Evolutionary conservation across 495 filamentous ascomycete species (phyloP), one percentile per base, ranked within the genome.

Genomic region (Bacidia gigantensis): DNA sequence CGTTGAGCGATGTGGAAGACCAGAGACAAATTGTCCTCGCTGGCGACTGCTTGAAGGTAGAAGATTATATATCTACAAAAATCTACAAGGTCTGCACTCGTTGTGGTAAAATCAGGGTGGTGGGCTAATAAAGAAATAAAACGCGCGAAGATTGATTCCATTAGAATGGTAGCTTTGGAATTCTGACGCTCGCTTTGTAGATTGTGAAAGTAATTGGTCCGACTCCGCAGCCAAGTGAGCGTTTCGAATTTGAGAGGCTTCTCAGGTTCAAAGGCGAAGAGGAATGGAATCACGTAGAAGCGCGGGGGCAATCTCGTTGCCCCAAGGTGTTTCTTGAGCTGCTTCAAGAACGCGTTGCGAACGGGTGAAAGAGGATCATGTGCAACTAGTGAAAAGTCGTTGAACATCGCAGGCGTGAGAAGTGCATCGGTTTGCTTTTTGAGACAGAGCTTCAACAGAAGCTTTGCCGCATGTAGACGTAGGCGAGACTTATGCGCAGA

Each of bases 1-100:
- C 88, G 82, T 68, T 97, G 87, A 17, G 86, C 90, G 45, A 94
- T 80, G 64, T 95, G 87, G 71, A 82, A 93, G 53, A 99, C 89
- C 53, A 95, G 67, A 0, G 84, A 83, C 7, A 97, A 72, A 58
- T 96, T 97, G 18, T 85, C 79, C 58, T 87, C 82, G 24, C 81
- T 93, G 11, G 85, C 89, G 14, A 96, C 82, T 23, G 81, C 79
- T 32, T 73, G 78, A 38, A 97, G 69, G 63, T 96, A 99, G 67
- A 88, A 95, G 22, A 95, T 67, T 47, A 97, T 77, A 63, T 96
- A 99, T 59, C 75, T 78, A 3, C 84, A 78, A 60, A 90, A 85
- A 61, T 95, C 87, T 18, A 78, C 68, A 43, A 96, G 66, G 47
- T 90, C 85, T 3, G 76, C 80, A 3, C 79, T 63, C 38, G 80